Evolutionary conservation across 768 basidiomycete species (phyloP).

Genomic region (Lactifluus subvellereus): DNA sequence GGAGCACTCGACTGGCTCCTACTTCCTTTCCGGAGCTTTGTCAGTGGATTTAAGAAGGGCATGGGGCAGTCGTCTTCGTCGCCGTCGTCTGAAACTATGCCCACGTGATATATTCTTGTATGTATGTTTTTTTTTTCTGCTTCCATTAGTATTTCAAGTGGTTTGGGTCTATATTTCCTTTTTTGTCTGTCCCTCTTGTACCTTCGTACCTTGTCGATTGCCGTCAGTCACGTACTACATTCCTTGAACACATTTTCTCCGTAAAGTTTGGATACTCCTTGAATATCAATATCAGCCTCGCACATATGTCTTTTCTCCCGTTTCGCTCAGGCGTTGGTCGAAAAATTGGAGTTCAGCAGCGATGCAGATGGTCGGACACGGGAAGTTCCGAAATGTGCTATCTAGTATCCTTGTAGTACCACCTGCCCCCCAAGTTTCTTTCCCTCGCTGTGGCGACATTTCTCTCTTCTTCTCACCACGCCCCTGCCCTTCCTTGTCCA

Average conservation of each 20-base stretch:
- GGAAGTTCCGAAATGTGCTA: constrained; percentile 17
- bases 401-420: constrained; percentile 2
- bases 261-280: constrained; percentile 14
- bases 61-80: constrained; percentile 8
- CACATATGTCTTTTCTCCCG: constrained; percentile 9
- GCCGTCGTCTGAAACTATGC: neutral
- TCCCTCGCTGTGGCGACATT: constrained; percentile 1
- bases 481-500: neutral
- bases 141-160: constrained; percentile 1
- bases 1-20: constrained; percentile 20
- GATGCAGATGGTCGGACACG: constrained; percentile 9
- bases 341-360: constrained; percentile 6
- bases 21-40: constrained; percentile 21
- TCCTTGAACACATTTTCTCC: constrained; percentile 14
- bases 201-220: constrained; percentile 11
- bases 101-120: constrained; percentile 9
- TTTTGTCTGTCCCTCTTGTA: constrained; percentile 8
- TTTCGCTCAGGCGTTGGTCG: constrained; percentile 11
- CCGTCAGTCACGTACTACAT: constrained; percentile 5
- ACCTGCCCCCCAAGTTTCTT: neutral
- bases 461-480: constrained; percentile 12
- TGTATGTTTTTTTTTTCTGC: neutral
- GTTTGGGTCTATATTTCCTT: constrained; percentile 9
- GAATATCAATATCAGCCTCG: constrained; percentile 20
- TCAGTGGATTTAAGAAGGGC: constrained; percentile 21